Evolutionary conservation across 345 rosid species (phyloP).

Genomic region (Murraya paniculata): DNA sequence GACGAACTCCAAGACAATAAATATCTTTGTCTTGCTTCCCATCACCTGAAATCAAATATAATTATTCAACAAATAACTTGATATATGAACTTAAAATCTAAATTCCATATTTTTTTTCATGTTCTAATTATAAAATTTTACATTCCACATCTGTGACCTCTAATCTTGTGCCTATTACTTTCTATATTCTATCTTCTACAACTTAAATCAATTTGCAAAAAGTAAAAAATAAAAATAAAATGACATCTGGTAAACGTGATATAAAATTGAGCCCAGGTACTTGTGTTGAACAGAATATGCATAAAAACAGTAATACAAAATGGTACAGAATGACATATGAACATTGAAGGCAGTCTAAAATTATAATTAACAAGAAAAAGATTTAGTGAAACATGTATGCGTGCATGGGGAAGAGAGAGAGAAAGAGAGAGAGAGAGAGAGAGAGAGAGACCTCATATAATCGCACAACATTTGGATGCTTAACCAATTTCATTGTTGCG

Average conservation of each 20-base stretch:
- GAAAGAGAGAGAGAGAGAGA: slow-evolving; percentile 13
- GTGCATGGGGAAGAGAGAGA: neutral
- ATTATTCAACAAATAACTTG: neutral
- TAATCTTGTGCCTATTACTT: neutral
- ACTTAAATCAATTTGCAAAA: neutral
- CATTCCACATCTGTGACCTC: neutral
- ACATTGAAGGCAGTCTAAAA: neutral
- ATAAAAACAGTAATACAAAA: neutral
- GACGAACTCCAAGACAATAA: slow-evolving; percentile 62
- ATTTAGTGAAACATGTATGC: neutral
- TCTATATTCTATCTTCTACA: neutral
- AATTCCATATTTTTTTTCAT: neutral
- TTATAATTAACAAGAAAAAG: neutral
- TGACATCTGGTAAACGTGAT: neutral
- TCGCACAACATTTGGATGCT: slow-evolving; percentile 92
- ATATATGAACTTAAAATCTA: neutral
- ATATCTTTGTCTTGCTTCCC: slow-evolving; percentile 78
- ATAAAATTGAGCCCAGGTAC: neutral
- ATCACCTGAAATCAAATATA: slow-evolving; percentile 45
- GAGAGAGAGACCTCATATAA: slow-evolving; percentile 63
- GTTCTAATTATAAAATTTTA: neutral
- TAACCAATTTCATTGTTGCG: slow-evolving; percentile 87
- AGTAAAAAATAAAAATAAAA: neutral
- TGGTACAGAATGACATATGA: neutral
- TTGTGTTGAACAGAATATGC: neutral